These are phyloP conservation scores for Picea glauca DNA, from an alignment of 75 land plant species.

Conservation along the genomic window DNA sequence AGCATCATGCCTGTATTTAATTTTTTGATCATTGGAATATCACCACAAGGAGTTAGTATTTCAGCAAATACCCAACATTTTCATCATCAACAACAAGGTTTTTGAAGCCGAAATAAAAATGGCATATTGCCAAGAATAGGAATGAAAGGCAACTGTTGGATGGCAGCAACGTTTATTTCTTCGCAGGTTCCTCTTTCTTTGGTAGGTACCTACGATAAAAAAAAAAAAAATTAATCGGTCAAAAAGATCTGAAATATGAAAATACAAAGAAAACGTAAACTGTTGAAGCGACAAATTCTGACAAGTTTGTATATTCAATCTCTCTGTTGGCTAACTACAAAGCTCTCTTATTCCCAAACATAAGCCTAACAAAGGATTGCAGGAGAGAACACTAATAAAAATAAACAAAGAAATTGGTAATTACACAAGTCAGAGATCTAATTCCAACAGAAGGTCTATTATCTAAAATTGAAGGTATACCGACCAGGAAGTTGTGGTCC, in stretches of 20 bases:
- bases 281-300: neutral
- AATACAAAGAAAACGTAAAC: too few species aligned
- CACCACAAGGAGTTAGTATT: neutral
- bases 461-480: neutral
- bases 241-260: neutral
- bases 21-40: neutral
- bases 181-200: conserved; percentile 11
- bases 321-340: neutral
- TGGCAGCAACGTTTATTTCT: neutral
- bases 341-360: conserved; percentile 1
- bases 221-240: neutral
- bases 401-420: neutral
- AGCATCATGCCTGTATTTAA: neutral
- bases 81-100: neutral
- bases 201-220: conserved; percentile 4
- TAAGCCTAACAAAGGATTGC: neutral
- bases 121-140: neutral
- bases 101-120: neutral
- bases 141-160: neutral
- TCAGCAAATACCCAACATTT: neutral
- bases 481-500: neutral
- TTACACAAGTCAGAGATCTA: neutral
- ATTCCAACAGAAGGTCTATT: neutral
- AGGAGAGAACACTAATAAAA: neutral
- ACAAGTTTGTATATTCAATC: neutral